These are phyloP conservation scores for Solanum etuberosum DNA, from an alignment of 257 asterid species.

Conservation along the genomic window DNA sequence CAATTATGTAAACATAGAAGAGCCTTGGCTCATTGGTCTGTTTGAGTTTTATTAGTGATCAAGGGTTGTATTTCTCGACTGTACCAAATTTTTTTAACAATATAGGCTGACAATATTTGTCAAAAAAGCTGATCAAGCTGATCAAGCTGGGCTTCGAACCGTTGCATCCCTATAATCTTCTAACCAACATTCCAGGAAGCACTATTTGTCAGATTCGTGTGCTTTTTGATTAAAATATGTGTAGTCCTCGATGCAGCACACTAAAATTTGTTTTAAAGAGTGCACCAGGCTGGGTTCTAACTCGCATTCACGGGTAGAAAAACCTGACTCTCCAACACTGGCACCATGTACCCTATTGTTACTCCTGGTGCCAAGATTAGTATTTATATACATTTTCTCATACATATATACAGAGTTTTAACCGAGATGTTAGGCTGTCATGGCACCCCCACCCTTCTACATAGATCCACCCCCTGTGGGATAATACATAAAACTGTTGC, in stretches of 20 bases:
- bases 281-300: not conserved
- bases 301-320: not conserved
- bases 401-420: not conserved
- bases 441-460: not conserved
- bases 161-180: not conserved
- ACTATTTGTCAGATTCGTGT: not conserved
- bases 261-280: not conserved
- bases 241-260: not conserved
- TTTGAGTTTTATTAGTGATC: not conserved
- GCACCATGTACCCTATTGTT: not conserved
- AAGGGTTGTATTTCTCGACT: not conserved
- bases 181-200: not conserved
- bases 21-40: not conserved
- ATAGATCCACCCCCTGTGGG: not conserved
- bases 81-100: not conserved
- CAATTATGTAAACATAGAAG: not conserved
- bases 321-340: not conserved
- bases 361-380: not conserved
- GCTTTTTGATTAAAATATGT: not conserved
- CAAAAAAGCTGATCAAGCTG: not conserved
- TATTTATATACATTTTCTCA: not conserved
- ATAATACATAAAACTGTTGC: not conserved
- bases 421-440: not conserved
- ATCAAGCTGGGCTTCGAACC: not conserved
- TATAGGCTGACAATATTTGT: not conserved